phyloP scores from a whole-genome alignment of 1,284 basidiomycete genomes.

The Rhodotorula sp. region DNA sequence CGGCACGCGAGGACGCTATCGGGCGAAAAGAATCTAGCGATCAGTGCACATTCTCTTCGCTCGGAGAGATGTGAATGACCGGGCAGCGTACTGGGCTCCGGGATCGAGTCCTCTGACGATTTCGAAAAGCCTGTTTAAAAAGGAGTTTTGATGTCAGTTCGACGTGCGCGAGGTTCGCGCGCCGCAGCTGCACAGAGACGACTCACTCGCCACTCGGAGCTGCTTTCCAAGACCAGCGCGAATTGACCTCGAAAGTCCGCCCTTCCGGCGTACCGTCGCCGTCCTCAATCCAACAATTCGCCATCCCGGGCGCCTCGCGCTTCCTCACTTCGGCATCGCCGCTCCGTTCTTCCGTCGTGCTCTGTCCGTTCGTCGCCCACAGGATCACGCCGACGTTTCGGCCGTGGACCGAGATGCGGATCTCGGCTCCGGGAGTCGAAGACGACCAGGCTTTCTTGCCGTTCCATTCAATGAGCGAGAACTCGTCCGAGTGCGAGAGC shows the following conservation, averaged over 20 bases:
- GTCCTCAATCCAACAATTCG: constrained; percentile 31
- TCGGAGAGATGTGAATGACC: too few relatives aligned
- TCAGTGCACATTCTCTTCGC: neutral
- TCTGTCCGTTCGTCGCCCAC: constrained; percentile 16
- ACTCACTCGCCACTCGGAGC: constrained; percentile 20
- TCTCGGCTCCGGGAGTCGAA: constrained; percentile 8
- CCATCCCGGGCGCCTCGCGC: constrained; percentile 21
- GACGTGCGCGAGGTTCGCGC: constrained; percentile 3
- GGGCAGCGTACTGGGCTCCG: constrained; percentile 26
- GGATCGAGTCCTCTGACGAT: constrained; percentile 9
- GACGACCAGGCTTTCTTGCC: constrained; percentile 27
- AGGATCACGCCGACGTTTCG: constrained; percentile 32
- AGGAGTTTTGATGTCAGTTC: neutral
- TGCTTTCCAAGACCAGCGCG: constrained; percentile 8
- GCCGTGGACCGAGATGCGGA: constrained; percentile 28
- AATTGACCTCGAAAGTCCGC: constrained; percentile 5
- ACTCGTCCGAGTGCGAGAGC: constrained; percentile 1
- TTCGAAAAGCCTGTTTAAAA: constrained; percentile 1
- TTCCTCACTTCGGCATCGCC: neutral
- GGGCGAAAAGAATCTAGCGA: neutral
- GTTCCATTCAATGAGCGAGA: constrained; percentile 5
- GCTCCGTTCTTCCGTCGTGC: constrained; percentile 1
- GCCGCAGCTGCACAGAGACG: constrained; percentile 15
- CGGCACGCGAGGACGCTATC: constrained; percentile 30
- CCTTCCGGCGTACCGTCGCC: neutral